Conservation (phyloP, 2,329 filamentous ascomycete species). For the Cladosporium austrohemisphaericum region DNA sequence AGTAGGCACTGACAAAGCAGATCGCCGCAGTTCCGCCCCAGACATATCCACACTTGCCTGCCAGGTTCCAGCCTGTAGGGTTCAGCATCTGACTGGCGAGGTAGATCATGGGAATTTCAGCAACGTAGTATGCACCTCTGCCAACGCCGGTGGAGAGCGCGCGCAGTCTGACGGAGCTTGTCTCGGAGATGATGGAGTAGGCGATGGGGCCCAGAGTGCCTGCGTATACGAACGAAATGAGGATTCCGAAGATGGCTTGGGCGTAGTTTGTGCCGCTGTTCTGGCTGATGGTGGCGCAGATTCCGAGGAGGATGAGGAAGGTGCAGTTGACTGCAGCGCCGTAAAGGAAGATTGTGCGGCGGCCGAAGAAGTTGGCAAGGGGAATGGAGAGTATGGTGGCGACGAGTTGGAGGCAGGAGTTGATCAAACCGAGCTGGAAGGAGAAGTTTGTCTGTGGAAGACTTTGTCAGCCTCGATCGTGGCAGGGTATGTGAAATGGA, state of each 20-base stretch:
- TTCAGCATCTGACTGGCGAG: slow-evolving; percentile 93
- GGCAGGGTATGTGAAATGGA: slow-evolving; percentile 22
- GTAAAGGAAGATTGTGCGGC: slow-evolving; percentile 70
- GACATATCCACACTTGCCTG: slow-evolving; percentile 83
- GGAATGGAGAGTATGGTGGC: slow-evolving; percentile 79
- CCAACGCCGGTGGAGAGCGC: slow-evolving; percentile 90
- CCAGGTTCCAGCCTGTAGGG: slow-evolving; percentile 80
- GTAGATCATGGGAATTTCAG: slow-evolving; percentile 75
- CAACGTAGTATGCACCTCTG: slow-evolving; percentile 70
- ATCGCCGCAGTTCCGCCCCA: slow-evolving; percentile 77
- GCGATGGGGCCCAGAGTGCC: slow-evolving; percentile 83
- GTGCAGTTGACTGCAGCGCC: slow-evolving; percentile 63
- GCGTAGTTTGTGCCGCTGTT: slow-evolving; percentile 58
- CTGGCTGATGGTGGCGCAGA: slow-evolving; percentile 69
- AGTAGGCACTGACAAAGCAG: slow-evolving; percentile 80
- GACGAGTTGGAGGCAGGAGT: slow-evolving; percentile 66
- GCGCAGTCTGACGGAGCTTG: slow-evolving; percentile 78
- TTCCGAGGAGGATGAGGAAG: slow-evolving; percentile 71
- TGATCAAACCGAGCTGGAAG: slow-evolving; percentile 51
- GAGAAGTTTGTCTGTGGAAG: slow-evolving; percentile 42
- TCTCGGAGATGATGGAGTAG: slow-evolving; percentile 81
- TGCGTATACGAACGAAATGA: slow-evolving; percentile 79
- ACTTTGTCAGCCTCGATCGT: slow-evolving; percentile 35
- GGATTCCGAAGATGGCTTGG: slow-evolving; percentile 75
- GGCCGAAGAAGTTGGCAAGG: slow-evolving; percentile 68